A percentile compares a stretch with the other conserved stretches of the same genome.
Conservation (phyloP, 768 basidiomycete genomes). For the Pleurotus tuber-regium region DNA sequence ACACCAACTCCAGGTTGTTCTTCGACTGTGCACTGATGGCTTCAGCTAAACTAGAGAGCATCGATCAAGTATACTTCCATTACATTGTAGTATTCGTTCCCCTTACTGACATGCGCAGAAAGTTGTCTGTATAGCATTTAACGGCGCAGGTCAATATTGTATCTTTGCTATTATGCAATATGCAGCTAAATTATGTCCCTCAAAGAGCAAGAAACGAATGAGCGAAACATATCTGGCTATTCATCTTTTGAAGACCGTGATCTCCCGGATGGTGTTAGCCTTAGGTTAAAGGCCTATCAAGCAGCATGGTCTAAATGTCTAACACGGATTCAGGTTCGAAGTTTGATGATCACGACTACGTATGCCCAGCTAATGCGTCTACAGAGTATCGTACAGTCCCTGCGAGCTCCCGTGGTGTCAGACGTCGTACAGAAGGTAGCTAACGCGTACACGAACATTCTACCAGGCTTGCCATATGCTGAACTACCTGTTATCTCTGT, state of each 20-base stretch:
- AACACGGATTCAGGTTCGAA: slow-evolving; percentile 47
- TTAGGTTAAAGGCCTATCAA: slow-evolving; percentile 53
- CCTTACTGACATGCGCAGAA: slow-evolving; percentile 9
- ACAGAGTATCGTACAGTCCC: slow-evolving; percentile 42
- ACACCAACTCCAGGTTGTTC: slow-evolving; percentile 5
- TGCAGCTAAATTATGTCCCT: neutral
- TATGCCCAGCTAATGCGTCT: too few species aligned
- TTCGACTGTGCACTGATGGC: slow-evolving; percentile 6
- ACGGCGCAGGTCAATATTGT: neutral
- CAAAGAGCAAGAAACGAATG: neutral
- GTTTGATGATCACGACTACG: neutral
- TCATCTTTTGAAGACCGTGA: slow-evolving; percentile 13
- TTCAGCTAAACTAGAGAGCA: slow-evolving; percentile 9
- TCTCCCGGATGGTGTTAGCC: slow-evolving; percentile 11
- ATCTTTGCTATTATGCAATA: neutral
- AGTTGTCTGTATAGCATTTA: slow-evolving; percentile 14
- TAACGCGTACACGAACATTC: slow-evolving; percentile 38
- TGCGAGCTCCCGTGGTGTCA: slow-evolving; percentile 49
- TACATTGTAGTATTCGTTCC: too few species aligned
- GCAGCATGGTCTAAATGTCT: slow-evolving; percentile 60
- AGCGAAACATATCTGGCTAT: neutral
- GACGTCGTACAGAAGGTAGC: slow-evolving; percentile 42
- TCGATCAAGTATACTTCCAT: slow-evolving; percentile 13
- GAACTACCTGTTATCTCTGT: slow-evolving; percentile 63
- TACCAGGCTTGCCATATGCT: slow-evolving; percentile 55